A percentile compares a stretch with the other conserved stretches of the same genome.
Conservation (phyloP, 75 land plant species). For the Adiantum capillusveneris region DNA sequence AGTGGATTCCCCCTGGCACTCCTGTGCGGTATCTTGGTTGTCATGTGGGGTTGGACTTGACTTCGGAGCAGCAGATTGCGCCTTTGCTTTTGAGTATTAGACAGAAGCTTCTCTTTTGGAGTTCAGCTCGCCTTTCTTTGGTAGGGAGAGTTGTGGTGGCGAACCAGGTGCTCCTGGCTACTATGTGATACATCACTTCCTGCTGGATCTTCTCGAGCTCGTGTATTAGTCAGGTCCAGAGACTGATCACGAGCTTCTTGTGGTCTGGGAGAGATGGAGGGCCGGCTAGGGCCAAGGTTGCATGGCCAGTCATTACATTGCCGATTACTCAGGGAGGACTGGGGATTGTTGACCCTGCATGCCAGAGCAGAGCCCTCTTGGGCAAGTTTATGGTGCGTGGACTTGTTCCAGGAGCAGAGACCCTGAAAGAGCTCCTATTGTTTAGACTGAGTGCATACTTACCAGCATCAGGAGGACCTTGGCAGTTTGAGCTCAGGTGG, state of each 20-base stretch:
- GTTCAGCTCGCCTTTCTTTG: constrained; percentile 4
- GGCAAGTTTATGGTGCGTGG: not conserved
- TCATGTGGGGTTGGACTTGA: not conserved
- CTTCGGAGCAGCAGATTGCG: not conserved
- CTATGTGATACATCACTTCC: constrained; percentile 1
- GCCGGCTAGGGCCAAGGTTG: constrained; percentile 3
- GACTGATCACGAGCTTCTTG: not conserved
- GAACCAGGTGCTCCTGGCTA: constrained; percentile 5
- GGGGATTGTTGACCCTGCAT: not conserved
- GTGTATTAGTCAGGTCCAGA: not conserved
- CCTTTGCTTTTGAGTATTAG: not conserved
- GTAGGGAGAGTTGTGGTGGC: not conserved
- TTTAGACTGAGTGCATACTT: not conserved
- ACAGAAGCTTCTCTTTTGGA: not conserved
- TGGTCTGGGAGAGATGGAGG: constrained; percentile 1
- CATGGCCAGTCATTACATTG: not conserved
- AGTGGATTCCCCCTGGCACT: not conserved
- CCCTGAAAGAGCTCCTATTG: not conserved
- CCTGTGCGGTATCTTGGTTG: not conserved
- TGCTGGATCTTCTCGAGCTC: too few species aligned
- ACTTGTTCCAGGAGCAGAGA: not conserved
- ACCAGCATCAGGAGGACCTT: not conserved
- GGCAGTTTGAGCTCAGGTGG: not conserved
- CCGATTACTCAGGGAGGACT: not conserved
- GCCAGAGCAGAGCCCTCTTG: not conserved